A percentile compares a stretch with the other conserved stretches of the same genome.
phyloP scores from a whole-genome alignment of 2,329 filamentous ascomycete species.

The Exophiala oligosperma region DNA sequence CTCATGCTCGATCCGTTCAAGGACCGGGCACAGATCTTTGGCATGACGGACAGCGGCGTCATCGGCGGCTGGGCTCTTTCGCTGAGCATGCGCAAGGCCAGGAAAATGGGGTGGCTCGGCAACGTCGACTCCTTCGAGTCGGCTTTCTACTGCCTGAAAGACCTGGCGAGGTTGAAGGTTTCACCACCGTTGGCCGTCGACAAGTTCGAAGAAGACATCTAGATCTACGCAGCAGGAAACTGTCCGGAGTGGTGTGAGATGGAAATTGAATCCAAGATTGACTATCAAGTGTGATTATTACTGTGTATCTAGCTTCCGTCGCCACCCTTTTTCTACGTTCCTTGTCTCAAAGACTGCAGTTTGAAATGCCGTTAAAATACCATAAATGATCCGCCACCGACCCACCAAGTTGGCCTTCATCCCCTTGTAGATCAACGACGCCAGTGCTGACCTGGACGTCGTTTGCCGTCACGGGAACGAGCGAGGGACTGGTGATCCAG shows the following conservation, averaged over 20 bases:
- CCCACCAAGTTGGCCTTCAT: conserved; percentile 33
- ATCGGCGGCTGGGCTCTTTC: conserved; percentile 22
- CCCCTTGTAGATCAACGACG: conserved; percentile 35
- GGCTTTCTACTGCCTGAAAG: conserved; percentile 10
- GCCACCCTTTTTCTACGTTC: background rate
- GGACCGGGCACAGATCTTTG: conserved; percentile 16
- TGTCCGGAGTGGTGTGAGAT: too few species aligned
- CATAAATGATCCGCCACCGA: conserved; percentile 37
- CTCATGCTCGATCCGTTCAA: conserved; percentile 32
- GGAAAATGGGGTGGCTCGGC: conserved; percentile 34
- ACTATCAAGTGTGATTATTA: background rate
- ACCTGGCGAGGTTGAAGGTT: conserved; percentile 16
- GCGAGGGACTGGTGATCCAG: conserved; percentile 39
- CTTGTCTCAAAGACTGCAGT: background rate
- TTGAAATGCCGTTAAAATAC: conserved; percentile 35
- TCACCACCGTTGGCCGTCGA: conserved; percentile 2
- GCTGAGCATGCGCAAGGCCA: conserved; percentile 33
- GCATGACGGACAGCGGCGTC: conserved; percentile 14
- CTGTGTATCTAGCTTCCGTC: too few species aligned
- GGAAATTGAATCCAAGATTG: too few species aligned
- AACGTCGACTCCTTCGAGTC: conserved; percentile 35
- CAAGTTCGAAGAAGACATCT: background rate
- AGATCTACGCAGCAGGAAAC: background rate
- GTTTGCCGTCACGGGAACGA: conserved; percentile 32
- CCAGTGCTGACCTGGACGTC: conserved; percentile 38